phyloP scores from a whole-genome alignment of 345 rosid genomes.

The Tarenaya hassleriana region DNA sequence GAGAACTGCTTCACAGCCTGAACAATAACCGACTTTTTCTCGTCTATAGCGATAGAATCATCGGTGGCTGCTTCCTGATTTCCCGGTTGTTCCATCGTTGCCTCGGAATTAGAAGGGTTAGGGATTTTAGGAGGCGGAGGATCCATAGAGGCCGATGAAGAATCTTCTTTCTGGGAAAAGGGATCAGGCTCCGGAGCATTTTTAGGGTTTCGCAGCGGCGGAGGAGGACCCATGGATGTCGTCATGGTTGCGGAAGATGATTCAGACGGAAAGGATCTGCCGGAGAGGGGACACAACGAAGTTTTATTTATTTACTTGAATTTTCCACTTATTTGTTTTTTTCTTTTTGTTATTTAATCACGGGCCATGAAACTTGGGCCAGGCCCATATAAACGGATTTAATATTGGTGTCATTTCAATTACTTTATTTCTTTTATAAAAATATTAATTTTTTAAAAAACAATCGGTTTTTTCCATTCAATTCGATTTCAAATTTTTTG shows the following conservation, averaged over 20 bases:
- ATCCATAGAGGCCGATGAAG: constrained; percentile 24
- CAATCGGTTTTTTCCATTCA: no score
- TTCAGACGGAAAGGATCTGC: not conserved
- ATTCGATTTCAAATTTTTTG: no score
- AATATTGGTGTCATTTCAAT: no score
- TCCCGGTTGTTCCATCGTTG: constrained; percentile 8
- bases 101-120: constrained; percentile 15
- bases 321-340: no score
- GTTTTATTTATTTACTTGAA: no score
- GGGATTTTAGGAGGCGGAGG: constrained; percentile 42
- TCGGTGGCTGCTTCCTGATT: constrained; percentile 2
- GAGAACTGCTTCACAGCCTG: constrained; percentile 24
- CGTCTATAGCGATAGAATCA: constrained; percentile 15
- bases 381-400: no score
- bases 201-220: constrained; percentile 39
- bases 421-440: no score
- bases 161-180: constrained; percentile 12
- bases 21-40: constrained; percentile 7
- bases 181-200: constrained; percentile 16
- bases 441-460: no score
- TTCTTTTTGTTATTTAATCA: no score
- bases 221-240: constrained; percentile 52
- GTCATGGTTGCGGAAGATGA: constrained; percentile 19
- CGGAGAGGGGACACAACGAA: not conserved
- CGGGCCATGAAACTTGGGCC: no score